Evolutionary conservation across 1,284 basidiomycete species (phyloP).

Genomic region (Leccinum pachyderme): DNA sequence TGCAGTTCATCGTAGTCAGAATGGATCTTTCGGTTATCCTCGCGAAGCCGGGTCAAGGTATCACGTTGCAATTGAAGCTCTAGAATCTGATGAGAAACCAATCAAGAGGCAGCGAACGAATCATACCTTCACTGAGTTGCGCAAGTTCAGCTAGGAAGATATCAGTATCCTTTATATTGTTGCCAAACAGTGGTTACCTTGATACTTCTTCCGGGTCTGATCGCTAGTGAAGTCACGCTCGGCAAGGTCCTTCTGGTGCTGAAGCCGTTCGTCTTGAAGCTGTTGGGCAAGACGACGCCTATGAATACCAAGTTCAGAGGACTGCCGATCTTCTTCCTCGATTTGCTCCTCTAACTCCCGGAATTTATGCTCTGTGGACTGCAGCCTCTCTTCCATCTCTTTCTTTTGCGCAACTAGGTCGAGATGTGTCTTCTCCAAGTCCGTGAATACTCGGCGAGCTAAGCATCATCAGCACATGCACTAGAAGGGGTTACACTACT

Average conservation of each 20-base stretch:
- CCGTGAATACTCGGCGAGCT: conserved; percentile 59
- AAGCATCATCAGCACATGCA: conserved; percentile 8
- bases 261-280: conserved; percentile 74
- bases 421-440: conserved; percentile 60
- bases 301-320: conserved; percentile 63
- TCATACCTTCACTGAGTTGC: conserved; percentile 70
- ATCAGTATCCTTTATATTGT: conserved; percentile 7
- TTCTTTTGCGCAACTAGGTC: conserved; percentile 56
- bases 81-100: conserved; percentile 27
- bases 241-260: conserved; percentile 71
- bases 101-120: not conserved
- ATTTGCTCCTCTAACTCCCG: conserved; percentile 64
- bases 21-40: conserved; percentile 76
- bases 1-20: conserved; percentile 78
- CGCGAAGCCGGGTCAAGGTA: conserved; percentile 68
- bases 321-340: conserved; percentile 66
- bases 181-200: conserved; percentile 45
- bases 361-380: conserved; percentile 52
- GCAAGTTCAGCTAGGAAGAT: conserved; percentile 60
- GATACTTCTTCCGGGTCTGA: conserved; percentile 81
- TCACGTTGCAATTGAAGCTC: conserved; percentile 78
- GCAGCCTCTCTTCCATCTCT: conserved; percentile 49
- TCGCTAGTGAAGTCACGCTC: conserved; percentile 76
- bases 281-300: conserved; percentile 67
- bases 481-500: conserved; percentile 13